Conservation (phyloP, 306 rosid genomes). For the Macrotyloma uniflorum region DNA sequence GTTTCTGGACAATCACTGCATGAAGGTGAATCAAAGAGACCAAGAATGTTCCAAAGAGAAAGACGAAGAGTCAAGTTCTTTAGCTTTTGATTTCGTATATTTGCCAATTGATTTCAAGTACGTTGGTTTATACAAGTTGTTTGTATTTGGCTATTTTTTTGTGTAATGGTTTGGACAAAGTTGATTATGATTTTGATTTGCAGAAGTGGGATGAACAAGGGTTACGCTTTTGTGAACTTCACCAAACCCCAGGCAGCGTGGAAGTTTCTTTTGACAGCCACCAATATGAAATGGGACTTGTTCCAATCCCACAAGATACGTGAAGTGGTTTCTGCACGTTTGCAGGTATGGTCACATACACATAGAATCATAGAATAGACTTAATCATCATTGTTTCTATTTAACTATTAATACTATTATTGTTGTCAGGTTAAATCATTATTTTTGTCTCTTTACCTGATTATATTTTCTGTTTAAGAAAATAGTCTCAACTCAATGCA, state of each 20-base stretch:
- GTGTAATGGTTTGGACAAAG: neutral
- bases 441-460: no score
- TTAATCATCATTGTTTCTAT: conserved; percentile 9
- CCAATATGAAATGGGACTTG: conserved; percentile 46
- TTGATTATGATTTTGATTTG: neutral
- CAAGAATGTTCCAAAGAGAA: neutral
- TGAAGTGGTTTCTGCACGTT: conserved; percentile 51
- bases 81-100: conserved; percentile 61
- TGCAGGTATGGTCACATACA: conserved; percentile 49
- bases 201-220: conserved; percentile 63
- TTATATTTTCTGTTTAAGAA: no score
- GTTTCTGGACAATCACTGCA: conserved; percentile 56
- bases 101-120: conserved; percentile 73
- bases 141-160: neutral
- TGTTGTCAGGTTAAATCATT: neutral
- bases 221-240: conserved; percentile 77
- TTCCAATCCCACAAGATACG: conserved; percentile 57
- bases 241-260: conserved; percentile 51
- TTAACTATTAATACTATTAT: neutral
- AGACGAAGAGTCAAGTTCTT: neutral
- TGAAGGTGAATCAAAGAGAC: conserved; percentile 22
- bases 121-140: neutral
- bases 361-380: neutral
- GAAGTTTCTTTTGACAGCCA: conserved; percentile 43
- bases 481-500: no score